These are phyloP conservation scores for Cladophialophora chaetospira DNA, from an alignment of 2,329 filamentous ascomycete species.

Conservation along the genomic window DNA sequence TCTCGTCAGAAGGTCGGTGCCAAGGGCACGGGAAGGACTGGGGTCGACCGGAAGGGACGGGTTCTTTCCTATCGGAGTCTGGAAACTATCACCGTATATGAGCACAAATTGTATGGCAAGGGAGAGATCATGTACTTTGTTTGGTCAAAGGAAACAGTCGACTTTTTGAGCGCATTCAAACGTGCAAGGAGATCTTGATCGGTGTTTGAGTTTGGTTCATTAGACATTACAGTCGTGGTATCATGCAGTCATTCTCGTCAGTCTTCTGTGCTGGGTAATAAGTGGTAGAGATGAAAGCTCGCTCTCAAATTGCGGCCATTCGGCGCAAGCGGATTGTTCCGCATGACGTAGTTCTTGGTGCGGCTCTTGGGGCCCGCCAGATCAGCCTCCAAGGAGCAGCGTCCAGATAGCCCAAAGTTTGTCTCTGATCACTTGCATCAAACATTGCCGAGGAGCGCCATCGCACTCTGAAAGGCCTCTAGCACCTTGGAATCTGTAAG, in stretches of 20 bases:
- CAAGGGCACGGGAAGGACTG: conserved; percentile 27
- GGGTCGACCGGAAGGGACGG: conserved; percentile 14
- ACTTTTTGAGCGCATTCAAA: conserved; percentile 40
- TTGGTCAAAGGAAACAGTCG: conserved; percentile 37
- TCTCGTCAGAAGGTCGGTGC: conserved; percentile 30
- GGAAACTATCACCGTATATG: conserved; percentile 15
- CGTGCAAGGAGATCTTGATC: conserved; percentile 38
- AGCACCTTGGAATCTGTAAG: conserved; percentile 47
- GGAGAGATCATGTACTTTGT: conserved; percentile 29
- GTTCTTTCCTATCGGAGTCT: conserved; percentile 4
- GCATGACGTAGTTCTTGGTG: conserved; percentile 13
- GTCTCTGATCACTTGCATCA: conserved; percentile 18
- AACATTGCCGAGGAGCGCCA: conserved; percentile 45
- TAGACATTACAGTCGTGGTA: conserved; percentile 24
- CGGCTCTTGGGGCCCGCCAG: not conserved
- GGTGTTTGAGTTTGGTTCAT: conserved; percentile 23
- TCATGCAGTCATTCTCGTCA: conserved; percentile 13
- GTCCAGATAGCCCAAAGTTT: not conserved
- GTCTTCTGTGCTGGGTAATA: not conserved
- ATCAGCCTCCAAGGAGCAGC: not conserved
- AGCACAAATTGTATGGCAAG: conserved; percentile 11
- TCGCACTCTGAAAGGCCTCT: conserved; percentile 51
- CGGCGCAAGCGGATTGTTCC: conserved; percentile 8
- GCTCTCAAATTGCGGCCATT: not conserved
- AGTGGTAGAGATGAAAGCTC: not conserved